Evolutionary conservation across 306 rosid genomes (phyloP), one percentile per base, ranked within the genome.

Genomic region (Ceratonia siliqua): DNA sequence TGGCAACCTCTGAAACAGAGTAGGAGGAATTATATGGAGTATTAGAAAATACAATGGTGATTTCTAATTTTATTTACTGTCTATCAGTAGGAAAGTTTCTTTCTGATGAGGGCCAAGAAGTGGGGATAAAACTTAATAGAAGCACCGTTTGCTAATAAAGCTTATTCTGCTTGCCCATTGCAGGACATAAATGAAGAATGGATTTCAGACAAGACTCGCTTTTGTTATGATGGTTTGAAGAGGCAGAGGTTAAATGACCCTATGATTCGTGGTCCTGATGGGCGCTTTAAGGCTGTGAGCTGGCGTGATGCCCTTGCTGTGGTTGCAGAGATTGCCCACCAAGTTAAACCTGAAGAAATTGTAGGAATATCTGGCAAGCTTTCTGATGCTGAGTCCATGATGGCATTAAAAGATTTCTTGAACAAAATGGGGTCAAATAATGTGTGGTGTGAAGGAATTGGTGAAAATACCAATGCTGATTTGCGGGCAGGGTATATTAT

Each of bases 111-210:
- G 48, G 4, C 2, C 2, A 28, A 11, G n/a, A n/a, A n/a, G n/a
- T n/a, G n/a, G n/a, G n/a, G n/a, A 42, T 42, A 12, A 42, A 42
- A n/a, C 52, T 11, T 41, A 41, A 41, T 11, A n/a, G n/a, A n/a
- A n/a, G n/a, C n/a, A 2, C 25, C 35, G 54, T 46, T 63, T 41
- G 50, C 38, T 43, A 24, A 69, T 61, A 48, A 39, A 35, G 68
- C 50, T 42, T 48, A 20, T 55, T 71, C 71, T 42, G 46, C 65
- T 80, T 81, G 69, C 45, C 53, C 24, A 13, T 65, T 78, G 58
- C 87, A 94, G 99, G 97, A 92, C 82, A 90, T 94, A 78, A 94
- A 94, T 82, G 99, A 94, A 82, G 99, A 94, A 79, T 94, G 99
- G 97, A 92, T 94, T 83, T 94, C 99, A 27, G 99, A 94, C 79